These are phyloP conservation scores for Wickerhamomyces pijperi DNA, from an alignment of 805 yeast genomes.

Conservation along the genomic window DNA sequence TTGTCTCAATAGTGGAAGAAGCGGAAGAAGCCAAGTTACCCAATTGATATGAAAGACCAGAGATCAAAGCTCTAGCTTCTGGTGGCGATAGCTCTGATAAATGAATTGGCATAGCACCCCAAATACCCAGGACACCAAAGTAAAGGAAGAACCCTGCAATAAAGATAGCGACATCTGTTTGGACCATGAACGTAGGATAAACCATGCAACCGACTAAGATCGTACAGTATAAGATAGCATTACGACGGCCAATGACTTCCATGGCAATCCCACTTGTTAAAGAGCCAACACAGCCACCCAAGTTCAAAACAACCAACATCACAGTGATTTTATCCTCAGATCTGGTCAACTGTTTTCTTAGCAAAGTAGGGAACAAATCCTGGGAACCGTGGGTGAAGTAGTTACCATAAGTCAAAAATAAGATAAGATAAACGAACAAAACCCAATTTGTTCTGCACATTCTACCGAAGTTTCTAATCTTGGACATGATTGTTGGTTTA, in stretches of 20 bases:
- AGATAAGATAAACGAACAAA: conserved; percentile 40
- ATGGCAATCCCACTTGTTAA: conserved; percentile 43
- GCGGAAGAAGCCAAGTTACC: conserved; percentile 69
- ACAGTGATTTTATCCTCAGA: conserved; percentile 41
- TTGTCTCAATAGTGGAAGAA: conserved; percentile 59
- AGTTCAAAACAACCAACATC: conserved; percentile 47
- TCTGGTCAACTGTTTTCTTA: conserved; percentile 40
- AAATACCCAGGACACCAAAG: conserved; percentile 57
- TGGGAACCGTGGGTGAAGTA: conserved; percentile 68
- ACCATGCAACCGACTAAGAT: conserved; percentile 47
- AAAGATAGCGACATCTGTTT: conserved; percentile 28
- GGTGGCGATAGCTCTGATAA: conserved; percentile 59
- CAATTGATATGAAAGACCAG: conserved; percentile 56
- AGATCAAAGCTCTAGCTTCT: conserved; percentile 48
- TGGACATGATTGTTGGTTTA: conserved; percentile 15
- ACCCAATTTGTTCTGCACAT: conserved; percentile 48
- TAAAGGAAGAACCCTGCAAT: conserved; percentile 59
- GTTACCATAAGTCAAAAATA: conserved; percentile 60
- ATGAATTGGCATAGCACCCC: conserved; percentile 64
- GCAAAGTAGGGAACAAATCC: conserved; percentile 59
- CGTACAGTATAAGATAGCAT: conserved; percentile 40
- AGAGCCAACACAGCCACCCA: conserved; percentile 63
- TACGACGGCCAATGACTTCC: conserved; percentile 53
- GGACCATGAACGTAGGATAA: conserved; percentile 45
- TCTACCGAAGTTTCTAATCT: conserved; percentile 18